Conservation (phyloP, 106 monocot species). For the Triglochin maritima region DNA sequence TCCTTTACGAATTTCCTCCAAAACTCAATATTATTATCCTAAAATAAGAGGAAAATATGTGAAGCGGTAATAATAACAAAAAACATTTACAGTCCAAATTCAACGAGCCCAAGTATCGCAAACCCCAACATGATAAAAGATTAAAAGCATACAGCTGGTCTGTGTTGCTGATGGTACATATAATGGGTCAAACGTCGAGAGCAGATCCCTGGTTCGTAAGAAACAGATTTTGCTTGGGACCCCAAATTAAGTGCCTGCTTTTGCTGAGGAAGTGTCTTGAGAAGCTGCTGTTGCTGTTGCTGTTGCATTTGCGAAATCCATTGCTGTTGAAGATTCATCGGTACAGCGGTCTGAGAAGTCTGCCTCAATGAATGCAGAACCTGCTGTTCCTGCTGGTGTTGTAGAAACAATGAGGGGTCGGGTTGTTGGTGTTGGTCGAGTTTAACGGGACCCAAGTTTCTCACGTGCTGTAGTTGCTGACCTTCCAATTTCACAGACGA, state of each 20-base stretch:
- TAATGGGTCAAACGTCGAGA: slow-evolving; percentile 80
- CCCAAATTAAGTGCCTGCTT: slow-evolving; percentile 37
- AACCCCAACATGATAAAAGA: no score
- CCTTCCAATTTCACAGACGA: slow-evolving; percentile 20
- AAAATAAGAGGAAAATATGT: slow-evolving; percentile 9
- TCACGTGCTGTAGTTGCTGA: slow-evolving; percentile 34
- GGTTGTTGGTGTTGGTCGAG: slow-evolving; percentile 30
- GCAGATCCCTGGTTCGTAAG: slow-evolving; percentile 86
- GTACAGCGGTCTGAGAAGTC: slow-evolving; percentile 3
- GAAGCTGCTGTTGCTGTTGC: slow-evolving; percentile 25
- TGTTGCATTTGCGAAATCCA: slow-evolving; percentile 20
- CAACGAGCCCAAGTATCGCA: no score
- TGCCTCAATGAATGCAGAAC: slow-evolving; percentile 22
- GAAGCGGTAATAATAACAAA: not conserved
- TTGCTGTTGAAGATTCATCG: slow-evolving; percentile 14
- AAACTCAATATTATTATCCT: slow-evolving; percentile 76
- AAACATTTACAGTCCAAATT: not conserved
- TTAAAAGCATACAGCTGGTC: slow-evolving; percentile 49
- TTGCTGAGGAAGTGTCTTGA: not conserved
- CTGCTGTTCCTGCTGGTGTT: slow-evolving; percentile 42
- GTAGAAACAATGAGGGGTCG: slow-evolving; percentile 25
- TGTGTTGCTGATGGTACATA: slow-evolving; percentile 84
- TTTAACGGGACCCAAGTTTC: slow-evolving; percentile 32
- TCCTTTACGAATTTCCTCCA: slow-evolving; percentile 35
- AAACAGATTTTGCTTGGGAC: slow-evolving; percentile 32